A percentile compares a stretch with the other conserved stretches of the same genome.
These are phyloP conservation scores for Arabis alpina DNA, from an alignment of 345 rosid genomes.

Conservation along the genomic window DNA sequence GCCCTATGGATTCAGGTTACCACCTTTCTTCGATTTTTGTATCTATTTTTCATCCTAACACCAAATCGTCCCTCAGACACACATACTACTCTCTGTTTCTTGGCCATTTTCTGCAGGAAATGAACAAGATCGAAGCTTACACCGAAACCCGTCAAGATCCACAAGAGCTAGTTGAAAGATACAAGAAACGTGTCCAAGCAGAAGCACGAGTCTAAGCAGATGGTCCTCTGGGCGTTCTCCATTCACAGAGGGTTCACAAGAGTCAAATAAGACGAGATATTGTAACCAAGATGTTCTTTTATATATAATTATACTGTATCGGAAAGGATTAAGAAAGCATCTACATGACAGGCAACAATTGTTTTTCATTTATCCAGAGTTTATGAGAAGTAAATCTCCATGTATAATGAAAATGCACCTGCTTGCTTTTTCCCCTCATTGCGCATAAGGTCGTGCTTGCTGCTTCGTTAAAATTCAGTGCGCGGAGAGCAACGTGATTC, in stretches of 20 bases:
- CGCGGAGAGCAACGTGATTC: constrained; percentile 23
- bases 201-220: constrained; percentile 26
- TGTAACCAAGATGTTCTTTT: constrained; percentile 12
- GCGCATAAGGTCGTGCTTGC: constrained; percentile 16
- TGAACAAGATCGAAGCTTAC: constrained; percentile 73
- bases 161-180: constrained; percentile 57
- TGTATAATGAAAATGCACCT: constrained; percentile 20
- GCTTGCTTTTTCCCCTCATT: constrained; percentile 26
- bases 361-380: constrained; percentile 6
- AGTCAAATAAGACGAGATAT: background rate
- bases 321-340: constrained; percentile 2
- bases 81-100: constrained; percentile 14
- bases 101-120: constrained; percentile 50
- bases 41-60: background rate
- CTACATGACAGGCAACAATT: constrained; percentile 33
- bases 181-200: constrained; percentile 50
- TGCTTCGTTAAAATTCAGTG: constrained; percentile 26
- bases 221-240: background rate
- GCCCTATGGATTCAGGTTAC: constrained; percentile 78
- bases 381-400: constrained; percentile 21
- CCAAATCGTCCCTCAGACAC: background rate
- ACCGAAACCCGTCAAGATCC: constrained; percentile 69
- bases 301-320: constrained; percentile 15
- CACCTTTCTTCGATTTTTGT: background rate
- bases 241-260: background rate